phyloP scores from a whole-genome alignment of 2,329 filamentous ascomycete species.

The Fusarium nelsonii region DNA sequence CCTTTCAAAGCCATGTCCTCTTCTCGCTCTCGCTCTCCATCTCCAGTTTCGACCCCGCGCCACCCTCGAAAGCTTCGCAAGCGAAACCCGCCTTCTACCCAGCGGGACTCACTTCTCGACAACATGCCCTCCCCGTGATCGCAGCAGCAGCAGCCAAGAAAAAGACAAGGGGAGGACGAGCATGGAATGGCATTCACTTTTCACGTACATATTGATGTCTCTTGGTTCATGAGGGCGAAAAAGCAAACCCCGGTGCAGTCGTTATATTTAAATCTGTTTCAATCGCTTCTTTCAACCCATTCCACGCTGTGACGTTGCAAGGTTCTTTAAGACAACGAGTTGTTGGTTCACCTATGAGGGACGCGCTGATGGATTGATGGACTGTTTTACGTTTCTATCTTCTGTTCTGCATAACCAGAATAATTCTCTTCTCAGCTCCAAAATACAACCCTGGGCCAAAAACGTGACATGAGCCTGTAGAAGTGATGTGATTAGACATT shows the following conservation, averaged over 20 bases:
- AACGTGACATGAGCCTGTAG: neutral
- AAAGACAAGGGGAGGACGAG: neutral
- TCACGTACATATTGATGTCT: constrained; percentile 31
- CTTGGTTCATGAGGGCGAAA: constrained; percentile 10
- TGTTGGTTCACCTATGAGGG: constrained; percentile 10
- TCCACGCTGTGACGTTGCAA: neutral
- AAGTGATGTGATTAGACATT: neutral
- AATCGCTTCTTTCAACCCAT: constrained; percentile 1
- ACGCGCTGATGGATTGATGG: constrained; percentile 19
- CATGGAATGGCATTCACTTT: constrained; percentile 13
- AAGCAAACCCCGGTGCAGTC: constrained; percentile 26
- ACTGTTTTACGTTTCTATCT: constrained; percentile 14
- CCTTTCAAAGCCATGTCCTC: constrained; percentile 39
- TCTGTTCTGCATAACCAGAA: constrained; percentile 17
- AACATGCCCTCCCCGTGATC: constrained; percentile 25
- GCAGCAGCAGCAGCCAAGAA: neutral
- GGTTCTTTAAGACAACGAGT: constrained; percentile 5
- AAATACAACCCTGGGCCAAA: neutral
- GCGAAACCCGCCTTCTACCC: constrained; percentile 37
- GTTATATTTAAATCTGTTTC: constrained; percentile 8
- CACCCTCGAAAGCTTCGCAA: constrained; percentile 47
- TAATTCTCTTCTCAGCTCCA: neutral
- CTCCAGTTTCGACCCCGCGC: constrained; percentile 28
- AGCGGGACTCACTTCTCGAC: constrained; percentile 41
- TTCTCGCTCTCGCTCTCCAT: constrained; percentile 30